Evolutionary conservation across 176 grass and related monocot genomes (phyloP), one percentile per base, ranked within the genome.

Genomic region (Zizania latifolia): DNA sequence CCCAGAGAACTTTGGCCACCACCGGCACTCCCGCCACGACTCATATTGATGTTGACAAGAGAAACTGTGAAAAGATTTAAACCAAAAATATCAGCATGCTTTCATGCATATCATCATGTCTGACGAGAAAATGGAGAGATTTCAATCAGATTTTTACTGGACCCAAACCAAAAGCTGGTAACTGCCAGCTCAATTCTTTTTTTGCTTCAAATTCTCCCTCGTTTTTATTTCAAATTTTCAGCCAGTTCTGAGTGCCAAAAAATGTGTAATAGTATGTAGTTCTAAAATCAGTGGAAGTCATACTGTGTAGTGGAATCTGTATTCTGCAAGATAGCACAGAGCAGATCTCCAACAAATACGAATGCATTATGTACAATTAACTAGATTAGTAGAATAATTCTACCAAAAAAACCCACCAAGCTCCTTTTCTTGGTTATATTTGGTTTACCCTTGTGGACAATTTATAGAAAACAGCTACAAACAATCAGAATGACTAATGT

Each of bases 11-110:
- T 93, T 62, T 86, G 59, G 45, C 91, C 91, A 58, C 91, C 91
- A 71, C 88, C 91, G 11, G 84, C 85, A 26, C 91, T 93, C 31
- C 89, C 91, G 17, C 91, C 91, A 81, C 91, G 91, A 34, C 91
- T 86, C 84, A 90, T 94, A 67, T 85, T 87, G 63, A 31, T 35
- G 36, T 68, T 63, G 63, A 76, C 4, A 81, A 16, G 41, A 13
- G 2, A 30, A 78, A 70, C 84, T 76, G 24, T 8, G 30, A 17
- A 76, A 51, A 54, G 5, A 76, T 63, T 14, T 31, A 61, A 50
- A 22, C 11, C 35, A 76, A 19, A 23, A 43, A 75, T 55, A 53
- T 48, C 27, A 37, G 26, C 8, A 45, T 27, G 8, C 10, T 9
- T 36, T 24, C 10, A 36, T 46, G 46, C 6, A 46, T 14, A 16